Evolutionary conservation across 495 filamentous ascomycete species (phyloP).

Genomic region (Penicillium chermesinum): DNA sequence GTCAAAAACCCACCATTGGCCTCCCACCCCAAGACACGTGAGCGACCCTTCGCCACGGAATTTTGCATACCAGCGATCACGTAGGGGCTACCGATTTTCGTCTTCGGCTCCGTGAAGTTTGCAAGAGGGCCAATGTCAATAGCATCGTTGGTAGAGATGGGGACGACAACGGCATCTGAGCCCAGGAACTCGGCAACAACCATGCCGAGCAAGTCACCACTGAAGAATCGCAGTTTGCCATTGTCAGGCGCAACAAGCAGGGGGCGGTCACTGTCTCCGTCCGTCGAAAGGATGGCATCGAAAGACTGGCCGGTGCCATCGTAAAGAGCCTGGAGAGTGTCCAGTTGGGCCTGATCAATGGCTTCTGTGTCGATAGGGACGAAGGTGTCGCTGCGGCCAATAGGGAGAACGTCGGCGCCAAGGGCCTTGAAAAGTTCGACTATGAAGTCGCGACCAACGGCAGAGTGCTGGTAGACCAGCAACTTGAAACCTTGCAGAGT

Average conservation of each 20-base stretch:
- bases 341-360: slow-evolving; percentile 24
- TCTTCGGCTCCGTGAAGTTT: slow-evolving; percentile 15
- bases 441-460: slow-evolving; percentile 22
- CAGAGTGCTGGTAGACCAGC: slow-evolving; percentile 27
- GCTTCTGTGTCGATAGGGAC: slow-evolving; percentile 28
- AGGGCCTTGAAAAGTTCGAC: slow-evolving; percentile 18
- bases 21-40: slow-evolving; percentile 23
- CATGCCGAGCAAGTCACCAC: slow-evolving; percentile 25
- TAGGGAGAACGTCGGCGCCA: slow-evolving; percentile 18
- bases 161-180: slow-evolving; percentile 23
- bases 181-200: slow-evolving; percentile 19
- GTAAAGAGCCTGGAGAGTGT: slow-evolving; percentile 15
- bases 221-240: slow-evolving; percentile 22
- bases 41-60: slow-evolving; percentile 13
- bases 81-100: slow-evolving; percentile 26
- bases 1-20: slow-evolving; percentile 28
- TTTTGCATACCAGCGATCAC: slow-evolving; percentile 27
- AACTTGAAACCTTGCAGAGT: slow-evolving; percentile 20
- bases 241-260: slow-evolving; percentile 20
- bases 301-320: slow-evolving; percentile 13
- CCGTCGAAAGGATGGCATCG: slow-evolving; percentile 22
- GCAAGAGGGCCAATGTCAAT: slow-evolving; percentile 21
- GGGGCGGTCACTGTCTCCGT: slow-evolving; percentile 27
- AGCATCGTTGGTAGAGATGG: slow-evolving; percentile 26
- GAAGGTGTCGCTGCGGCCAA: slow-evolving; percentile 24